phyloP scores from a whole-genome alignment of 208 protist genomes.

The Trypanosoma scelopori region DNA sequence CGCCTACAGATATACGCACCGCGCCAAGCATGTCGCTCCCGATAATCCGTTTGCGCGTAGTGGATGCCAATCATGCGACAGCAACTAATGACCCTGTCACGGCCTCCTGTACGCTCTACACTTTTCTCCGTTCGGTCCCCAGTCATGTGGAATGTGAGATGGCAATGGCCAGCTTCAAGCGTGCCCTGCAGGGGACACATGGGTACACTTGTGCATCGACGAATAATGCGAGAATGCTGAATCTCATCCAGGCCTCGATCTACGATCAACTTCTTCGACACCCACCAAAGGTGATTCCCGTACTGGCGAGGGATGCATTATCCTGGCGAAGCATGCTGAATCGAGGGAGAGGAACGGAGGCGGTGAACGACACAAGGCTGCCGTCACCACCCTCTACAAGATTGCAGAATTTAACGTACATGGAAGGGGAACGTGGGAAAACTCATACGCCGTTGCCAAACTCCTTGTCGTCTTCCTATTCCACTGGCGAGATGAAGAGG shows the following conservation, averaged over 20 bases:
- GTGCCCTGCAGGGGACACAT: conserved; percentile 30
- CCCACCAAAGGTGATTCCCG: conserved; percentile 45
- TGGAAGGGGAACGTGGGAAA: not conserved
- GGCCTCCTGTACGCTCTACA: conserved; percentile 70
- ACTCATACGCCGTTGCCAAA: not conserved
- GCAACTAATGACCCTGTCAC: conserved; percentile 46
- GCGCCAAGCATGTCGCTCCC: conserved; percentile 38
- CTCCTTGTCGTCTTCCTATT: not conserved
- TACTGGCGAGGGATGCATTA: conserved; percentile 18
- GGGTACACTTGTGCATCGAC: conserved; percentile 12
- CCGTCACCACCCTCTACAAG: not conserved
- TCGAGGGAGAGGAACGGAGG: not conserved
- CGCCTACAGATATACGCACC: not conserved
- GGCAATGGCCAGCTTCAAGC: conserved; percentile 52
- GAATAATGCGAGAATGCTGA: conserved; percentile 38
- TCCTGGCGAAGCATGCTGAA: conserved; percentile 21
- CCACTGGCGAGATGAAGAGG: not conserved
- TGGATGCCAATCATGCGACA: conserved; percentile 44
- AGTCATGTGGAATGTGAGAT: conserved; percentile 40
- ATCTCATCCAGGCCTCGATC: conserved; percentile 44
- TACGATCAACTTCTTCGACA: conserved; percentile 43
- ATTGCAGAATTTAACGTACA: not conserved
- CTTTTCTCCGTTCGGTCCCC: conserved; percentile 74
- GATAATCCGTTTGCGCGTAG: conserved; percentile 62
- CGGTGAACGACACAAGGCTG: not conserved